phyloP scores from a whole-genome alignment of 169 alveolate genomes.

The Eimeria tenella region DNA sequence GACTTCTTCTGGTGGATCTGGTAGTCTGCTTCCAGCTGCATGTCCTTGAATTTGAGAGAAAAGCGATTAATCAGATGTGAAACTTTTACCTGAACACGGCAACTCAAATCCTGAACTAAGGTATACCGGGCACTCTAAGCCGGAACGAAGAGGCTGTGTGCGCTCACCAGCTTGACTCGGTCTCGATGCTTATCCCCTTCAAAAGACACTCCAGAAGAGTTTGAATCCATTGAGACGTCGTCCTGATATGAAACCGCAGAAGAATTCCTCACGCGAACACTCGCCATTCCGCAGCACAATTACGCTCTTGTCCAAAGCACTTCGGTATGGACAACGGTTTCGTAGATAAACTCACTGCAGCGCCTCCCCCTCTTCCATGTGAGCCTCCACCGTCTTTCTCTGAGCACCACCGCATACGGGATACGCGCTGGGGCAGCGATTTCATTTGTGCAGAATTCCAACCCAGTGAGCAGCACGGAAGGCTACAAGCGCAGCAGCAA shows the following conservation, averaged over 20 bases:
- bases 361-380: conserved; percentile 34
- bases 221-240: conserved; percentile 13
- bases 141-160: not conserved
- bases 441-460: no score
- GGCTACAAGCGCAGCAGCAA: not conserved
- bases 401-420: not conserved
- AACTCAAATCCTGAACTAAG: not conserved
- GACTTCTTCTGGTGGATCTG: conserved; percentile 74
- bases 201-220: conserved; percentile 15
- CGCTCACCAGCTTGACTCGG: conserved; percentile 19
- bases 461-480: not conserved
- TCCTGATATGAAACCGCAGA: not conserved
- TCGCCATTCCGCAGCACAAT: no score
- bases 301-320: not conserved
- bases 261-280: not conserved
- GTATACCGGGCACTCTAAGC: not conserved
- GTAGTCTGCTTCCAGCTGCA: conserved; percentile 76
- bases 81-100: conserved; percentile 46
- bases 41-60: conserved; percentile 74
- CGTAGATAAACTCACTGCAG: not conserved
- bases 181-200: conserved; percentile 32
- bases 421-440: not conserved
- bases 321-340: no score
- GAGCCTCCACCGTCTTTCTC: conserved; percentile 37
- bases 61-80: conserved; percentile 72